Evolutionary conservation across 2,329 filamentous ascomycete genomes (phyloP), one percentile per base, ranked within the genome.

Genomic region (Harringtonia aguacate): DNA sequence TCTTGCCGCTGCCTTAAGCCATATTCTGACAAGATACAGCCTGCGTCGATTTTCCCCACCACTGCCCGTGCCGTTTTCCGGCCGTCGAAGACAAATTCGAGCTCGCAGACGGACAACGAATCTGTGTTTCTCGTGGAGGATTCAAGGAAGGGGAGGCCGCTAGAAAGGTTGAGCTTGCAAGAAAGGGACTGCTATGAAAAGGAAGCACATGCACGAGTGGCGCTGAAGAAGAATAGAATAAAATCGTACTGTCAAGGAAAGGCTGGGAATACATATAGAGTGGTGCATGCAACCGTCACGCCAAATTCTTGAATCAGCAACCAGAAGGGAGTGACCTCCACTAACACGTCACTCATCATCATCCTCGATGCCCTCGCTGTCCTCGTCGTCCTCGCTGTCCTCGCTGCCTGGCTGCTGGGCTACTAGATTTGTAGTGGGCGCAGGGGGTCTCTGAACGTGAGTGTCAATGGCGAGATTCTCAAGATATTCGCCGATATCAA

Each of bases 41-140:
- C 30, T 98, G 92, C 68, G 92, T 98, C 8, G 83, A 94, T 61
- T 92, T 94, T 67, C 89, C 92, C 2, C 90, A 97, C 61, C 92
- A 98, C 65, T 98, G 92, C 64, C 92, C 92, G 24, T 98, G 92
- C 66, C 73, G 87, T 2, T 94, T 84, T 68, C 80, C 84, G 2
- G 65, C 70, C 9, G 69, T 84, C 49, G 81, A 90, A 58, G 85
- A 90, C 52, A 92, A 92, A 58, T 76, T 87, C 50, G 86, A 84
- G 62, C 56, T 81, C 27, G 77, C 72, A 6, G 83, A 89, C 4
- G 85, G 85, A 0, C 77, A 79, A 52, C 75, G 82, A 34, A 68
- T 88, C 38, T 92, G 86, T 56, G 69, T 83, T 1, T 86, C 79
- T 36, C 86, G 80, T 56, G 84, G 84, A 2, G 85, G 86, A 0